Evolutionary conservation across 768 basidiomycete genomes (phyloP).

Genomic region (Russula ochroleuca): DNA sequence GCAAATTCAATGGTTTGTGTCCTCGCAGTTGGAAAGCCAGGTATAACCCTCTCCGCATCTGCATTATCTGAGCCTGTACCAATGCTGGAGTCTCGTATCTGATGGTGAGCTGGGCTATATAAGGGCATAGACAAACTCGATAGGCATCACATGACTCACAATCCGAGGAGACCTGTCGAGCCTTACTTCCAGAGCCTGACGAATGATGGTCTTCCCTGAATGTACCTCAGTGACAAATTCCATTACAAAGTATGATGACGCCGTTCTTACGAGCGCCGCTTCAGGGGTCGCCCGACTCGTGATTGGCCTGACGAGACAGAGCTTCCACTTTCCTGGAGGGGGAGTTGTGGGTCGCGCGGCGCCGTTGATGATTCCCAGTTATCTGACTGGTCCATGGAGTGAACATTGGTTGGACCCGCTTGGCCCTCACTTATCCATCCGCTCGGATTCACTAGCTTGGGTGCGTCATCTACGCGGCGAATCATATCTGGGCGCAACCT

Average conservation of each 20-base stretch:
- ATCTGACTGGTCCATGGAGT: not conserved
- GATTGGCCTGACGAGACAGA: not conserved
- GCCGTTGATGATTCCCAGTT: not conserved
- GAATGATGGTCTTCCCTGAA: not conserved
- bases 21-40: constrained; percentile 33
- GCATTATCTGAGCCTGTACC: not conserved
- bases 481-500: constrained; percentile 69
- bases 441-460: constrained; percentile 67
- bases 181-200: not conserved
- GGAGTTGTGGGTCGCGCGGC: not conserved
- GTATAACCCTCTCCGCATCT: not conserved
- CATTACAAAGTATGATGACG: not conserved
- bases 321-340: constrained; percentile 1
- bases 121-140: not conserved
- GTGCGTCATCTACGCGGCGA: constrained; percentile 61
- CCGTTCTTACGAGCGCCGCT: constrained; percentile 1
- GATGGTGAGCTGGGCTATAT: constrained; percentile 4
- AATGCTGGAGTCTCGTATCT: constrained; percentile 2
- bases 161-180: not conserved
- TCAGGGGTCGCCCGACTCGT: constrained; percentile 3
- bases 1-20: constrained; percentile 54
- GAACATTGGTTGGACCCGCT: constrained; percentile 20
- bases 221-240: constrained; percentile 4
- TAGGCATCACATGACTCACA: constrained; percentile 3
- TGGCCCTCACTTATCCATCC: constrained; percentile 58